phyloP scores from a whole-genome alignment of 495 filamentous ascomycete species.

The Amniculicola lignicola region DNA sequence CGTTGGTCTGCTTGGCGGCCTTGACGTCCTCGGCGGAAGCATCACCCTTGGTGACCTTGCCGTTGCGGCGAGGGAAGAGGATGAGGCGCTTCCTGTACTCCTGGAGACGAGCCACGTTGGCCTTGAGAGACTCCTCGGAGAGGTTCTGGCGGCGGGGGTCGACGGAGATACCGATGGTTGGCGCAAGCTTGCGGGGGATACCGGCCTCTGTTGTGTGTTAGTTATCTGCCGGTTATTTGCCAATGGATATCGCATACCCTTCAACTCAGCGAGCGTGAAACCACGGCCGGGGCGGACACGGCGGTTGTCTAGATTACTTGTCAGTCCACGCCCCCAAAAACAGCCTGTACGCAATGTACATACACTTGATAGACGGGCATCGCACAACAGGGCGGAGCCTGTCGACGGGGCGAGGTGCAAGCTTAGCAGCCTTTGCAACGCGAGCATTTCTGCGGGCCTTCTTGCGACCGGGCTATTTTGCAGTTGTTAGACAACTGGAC shows the following conservation, averaged over 20 bases:
- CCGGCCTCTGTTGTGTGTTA: neutral
- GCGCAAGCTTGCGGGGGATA: constrained; percentile 49
- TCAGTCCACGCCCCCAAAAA: neutral
- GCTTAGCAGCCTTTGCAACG: constrained; percentile 82
- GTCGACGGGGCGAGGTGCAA: constrained; percentile 96
- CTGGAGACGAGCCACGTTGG: constrained; percentile 94
- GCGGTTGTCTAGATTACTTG: constrained; percentile 61
- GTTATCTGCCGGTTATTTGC: neutral
- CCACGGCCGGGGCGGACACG: constrained; percentile 93
- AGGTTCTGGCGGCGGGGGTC: constrained; percentile 96
- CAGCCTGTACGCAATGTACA: neutral
- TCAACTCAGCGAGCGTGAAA: constrained; percentile 94
- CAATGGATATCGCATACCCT: constrained; percentile 46
- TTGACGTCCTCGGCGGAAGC: constrained; percentile 81
- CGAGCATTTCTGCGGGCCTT: constrained; percentile 83
- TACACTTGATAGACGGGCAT: constrained; percentile 85
- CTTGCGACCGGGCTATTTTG: constrained; percentile 88
- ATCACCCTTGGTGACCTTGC: constrained; percentile 87
- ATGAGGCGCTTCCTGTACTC: constrained; percentile 92
- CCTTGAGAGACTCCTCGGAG: constrained; percentile 84
- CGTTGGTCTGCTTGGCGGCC: constrained; percentile 63
- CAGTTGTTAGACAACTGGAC: constrained; percentile 39
- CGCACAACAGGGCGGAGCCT: constrained; percentile 92
- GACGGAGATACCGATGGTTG: constrained; percentile 94
- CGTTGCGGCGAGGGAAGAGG: constrained; percentile 92